A percentile compares a stretch with the other conserved stretches of the same genome.
Conservation (phyloP, 2,329 filamentous ascomycete species). For the Immersiporthe knoxdaviesiana region DNA sequence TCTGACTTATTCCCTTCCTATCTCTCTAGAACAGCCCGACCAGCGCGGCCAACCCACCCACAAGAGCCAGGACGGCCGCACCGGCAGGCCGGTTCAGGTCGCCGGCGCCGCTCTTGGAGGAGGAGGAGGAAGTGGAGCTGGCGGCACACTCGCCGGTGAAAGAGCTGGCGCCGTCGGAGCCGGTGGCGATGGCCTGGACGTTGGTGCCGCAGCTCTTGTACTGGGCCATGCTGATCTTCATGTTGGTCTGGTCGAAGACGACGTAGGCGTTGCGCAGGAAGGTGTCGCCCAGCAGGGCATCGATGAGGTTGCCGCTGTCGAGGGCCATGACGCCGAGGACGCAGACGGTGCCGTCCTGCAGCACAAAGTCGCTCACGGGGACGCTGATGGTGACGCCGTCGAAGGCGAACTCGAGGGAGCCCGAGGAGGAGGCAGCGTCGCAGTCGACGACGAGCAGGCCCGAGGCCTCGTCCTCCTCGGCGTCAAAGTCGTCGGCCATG, state of each 20-base stretch:
- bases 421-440: constrained; percentile 35
- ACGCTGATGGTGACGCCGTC: constrained; percentile 43
- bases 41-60: constrained; percentile 22
- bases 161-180: constrained; percentile 19
- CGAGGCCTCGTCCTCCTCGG: constrained; percentile 45
- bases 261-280: constrained; percentile 40
- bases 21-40: constrained; percentile 19
- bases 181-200: constrained; percentile 35
- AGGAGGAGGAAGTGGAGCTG: constrained; percentile 3
- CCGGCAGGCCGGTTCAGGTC: constrained; percentile 12
- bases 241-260: constrained; percentile 40
- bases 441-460: constrained; percentile 50
- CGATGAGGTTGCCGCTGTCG: constrained; percentile 31
- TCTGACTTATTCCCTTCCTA: not conserved
- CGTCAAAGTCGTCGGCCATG: constrained; percentile 50
- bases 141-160: constrained; percentile 33
- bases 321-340: constrained; percentile 32
- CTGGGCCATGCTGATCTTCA: constrained; percentile 38
- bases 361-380: constrained; percentile 44
- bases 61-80: constrained; percentile 17
- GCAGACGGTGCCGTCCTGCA: constrained; percentile 30
- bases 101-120: constrained; percentile 8
- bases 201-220: constrained; percentile 38
- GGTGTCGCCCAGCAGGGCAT: constrained; percentile 38
- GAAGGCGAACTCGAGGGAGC: constrained; percentile 45